Evolutionary conservation across 805 yeast species (phyloP).

Genomic region (Priceomyces medius): DNA sequence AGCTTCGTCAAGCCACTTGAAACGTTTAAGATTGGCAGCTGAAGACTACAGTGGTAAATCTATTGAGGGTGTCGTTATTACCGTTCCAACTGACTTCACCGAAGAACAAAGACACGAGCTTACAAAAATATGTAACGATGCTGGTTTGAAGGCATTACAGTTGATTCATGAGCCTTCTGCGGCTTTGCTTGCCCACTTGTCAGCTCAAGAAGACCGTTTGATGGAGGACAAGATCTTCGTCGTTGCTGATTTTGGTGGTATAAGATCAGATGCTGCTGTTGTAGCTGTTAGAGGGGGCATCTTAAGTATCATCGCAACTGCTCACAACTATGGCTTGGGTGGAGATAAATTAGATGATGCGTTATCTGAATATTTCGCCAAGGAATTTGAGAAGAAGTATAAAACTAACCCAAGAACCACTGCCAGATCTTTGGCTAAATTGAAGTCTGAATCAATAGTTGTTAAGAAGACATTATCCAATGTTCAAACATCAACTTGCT

Average conservation of each 20-base stretch:
- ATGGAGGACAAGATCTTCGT: slow-evolving; percentile 73
- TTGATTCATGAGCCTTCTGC: slow-evolving; percentile 90
- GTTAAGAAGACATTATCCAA: slow-evolving; percentile 91
- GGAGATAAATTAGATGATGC: slow-evolving; percentile 84
- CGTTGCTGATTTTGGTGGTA: slow-evolving; percentile 96
- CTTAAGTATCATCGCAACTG: slow-evolving; percentile 81
- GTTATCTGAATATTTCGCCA: slow-evolving; percentile 79
- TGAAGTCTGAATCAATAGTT: slow-evolving; percentile 74
- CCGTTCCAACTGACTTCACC: slow-evolving; percentile 87
- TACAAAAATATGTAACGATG: slow-evolving; percentile 57
- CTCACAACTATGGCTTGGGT: slow-evolving; percentile 79
- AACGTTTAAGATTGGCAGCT: slow-evolving; percentile 81
- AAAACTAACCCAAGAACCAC: slow-evolving; percentile 76
- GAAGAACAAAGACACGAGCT: slow-evolving; percentile 69
- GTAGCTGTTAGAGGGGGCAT: slow-evolving; percentile 92
- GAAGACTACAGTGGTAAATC: slow-evolving; percentile 84
- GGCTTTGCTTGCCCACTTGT: slow-evolving; percentile 79
- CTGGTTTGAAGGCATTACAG: slow-evolving; percentile 81
- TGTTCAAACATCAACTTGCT: slow-evolving; percentile 83
- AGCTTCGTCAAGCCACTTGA: slow-evolving; percentile 79
- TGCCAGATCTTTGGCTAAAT: slow-evolving; percentile 85
- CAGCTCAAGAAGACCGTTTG: slow-evolving; percentile 46
- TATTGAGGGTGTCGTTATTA: slow-evolving; percentile 79
- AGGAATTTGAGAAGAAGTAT: slow-evolving; percentile 90
- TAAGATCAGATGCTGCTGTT: slow-evolving; percentile 92